Conservation (phyloP, 805 yeast species). For the Candida gorgasii region DNA sequence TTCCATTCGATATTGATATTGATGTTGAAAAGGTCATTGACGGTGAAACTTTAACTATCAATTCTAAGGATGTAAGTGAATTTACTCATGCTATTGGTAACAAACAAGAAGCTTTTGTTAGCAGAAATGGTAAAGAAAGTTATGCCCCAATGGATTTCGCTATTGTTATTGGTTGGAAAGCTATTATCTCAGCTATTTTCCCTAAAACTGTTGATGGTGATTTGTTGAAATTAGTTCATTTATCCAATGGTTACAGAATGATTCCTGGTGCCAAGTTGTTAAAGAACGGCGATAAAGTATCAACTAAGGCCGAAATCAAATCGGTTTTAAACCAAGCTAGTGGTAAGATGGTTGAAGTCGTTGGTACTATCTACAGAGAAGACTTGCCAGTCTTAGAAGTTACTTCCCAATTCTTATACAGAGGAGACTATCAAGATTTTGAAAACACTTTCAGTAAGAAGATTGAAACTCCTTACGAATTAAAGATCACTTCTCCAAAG, state of each 20-base stretch:
- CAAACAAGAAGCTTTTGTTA: conserved; percentile 93
- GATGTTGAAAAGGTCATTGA: conserved; percentile 70
- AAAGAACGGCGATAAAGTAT: conserved; percentile 82
- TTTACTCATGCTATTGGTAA: conserved; percentile 97
- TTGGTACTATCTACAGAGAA: conserved; percentile 81
- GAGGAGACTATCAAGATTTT: conserved; percentile 87
- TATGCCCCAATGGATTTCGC: conserved; percentile 99
- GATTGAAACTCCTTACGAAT: conserved; percentile 83
- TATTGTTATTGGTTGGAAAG: conserved; percentile 97
- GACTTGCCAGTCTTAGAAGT: conserved; percentile 88
- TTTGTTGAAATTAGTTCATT: conserved; percentile 86
- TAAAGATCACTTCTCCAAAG: conserved; percentile 69
- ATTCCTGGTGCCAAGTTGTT: conserved; percentile 88
- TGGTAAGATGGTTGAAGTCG: conserved; percentile 95
- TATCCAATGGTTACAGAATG: conserved; percentile 94
- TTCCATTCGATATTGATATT: conserved; percentile 65
- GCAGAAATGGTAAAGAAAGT: conserved; percentile 79
- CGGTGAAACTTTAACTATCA: conserved; percentile 68
- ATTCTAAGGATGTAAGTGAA: conserved; percentile 78
- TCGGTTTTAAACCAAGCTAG: conserved; percentile 88
- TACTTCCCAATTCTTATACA: conserved; percentile 90
- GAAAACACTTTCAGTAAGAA: conserved; percentile 90
- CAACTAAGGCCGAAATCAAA: conserved; percentile 79
- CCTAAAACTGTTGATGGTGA: conserved; percentile 97
- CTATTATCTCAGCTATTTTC: conserved; percentile 97